These are phyloP conservation scores for Helicocarpus griseus DNA, from an alignment of 2,329 filamentous ascomycete genomes.

Conservation along the genomic window DNA sequence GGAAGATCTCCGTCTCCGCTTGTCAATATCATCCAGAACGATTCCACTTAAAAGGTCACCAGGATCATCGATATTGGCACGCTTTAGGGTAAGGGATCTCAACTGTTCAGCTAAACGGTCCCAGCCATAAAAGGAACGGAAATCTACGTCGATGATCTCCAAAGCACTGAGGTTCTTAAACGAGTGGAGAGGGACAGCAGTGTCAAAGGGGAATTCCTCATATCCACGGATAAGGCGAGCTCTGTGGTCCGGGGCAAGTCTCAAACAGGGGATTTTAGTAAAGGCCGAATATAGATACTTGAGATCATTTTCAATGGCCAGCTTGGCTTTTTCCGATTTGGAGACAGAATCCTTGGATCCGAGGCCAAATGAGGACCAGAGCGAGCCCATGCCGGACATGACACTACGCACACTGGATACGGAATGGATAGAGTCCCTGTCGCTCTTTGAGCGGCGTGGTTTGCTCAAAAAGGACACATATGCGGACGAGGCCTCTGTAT, in stretches of 20 bases:
- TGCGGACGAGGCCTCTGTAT: slow-evolving; percentile 72
- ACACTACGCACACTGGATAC: slow-evolving; percentile 95
- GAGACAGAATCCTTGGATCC: slow-evolving; percentile 68
- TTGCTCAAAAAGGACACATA: slow-evolving; percentile 93
- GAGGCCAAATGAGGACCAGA: slow-evolving; percentile 84
- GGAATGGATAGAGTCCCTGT: slow-evolving; percentile 85
- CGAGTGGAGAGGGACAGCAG: slow-evolving; percentile 86
- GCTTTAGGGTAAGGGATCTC: slow-evolving; percentile 77
- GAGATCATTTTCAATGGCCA: slow-evolving; percentile 71
- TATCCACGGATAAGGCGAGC: slow-evolving; percentile 84
- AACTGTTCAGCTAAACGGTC: slow-evolving; percentile 87
- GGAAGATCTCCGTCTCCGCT: slow-evolving; percentile 74
- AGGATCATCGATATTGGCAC: slow-evolving; percentile 79
- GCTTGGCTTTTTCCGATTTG: slow-evolving; percentile 82
- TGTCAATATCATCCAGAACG: slow-evolving; percentile 93
- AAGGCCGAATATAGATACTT: slow-evolving; percentile 98
- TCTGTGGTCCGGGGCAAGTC: slow-evolving; percentile 83
- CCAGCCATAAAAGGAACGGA: slow-evolving; percentile 95
- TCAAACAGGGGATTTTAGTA: slow-evolving; percentile 91
- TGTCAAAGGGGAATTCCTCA: slow-evolving; percentile 97
- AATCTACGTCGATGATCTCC: slow-evolving; percentile 92
- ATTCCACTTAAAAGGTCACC: slow-evolving; percentile 85
- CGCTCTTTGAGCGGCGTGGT: slow-evolving; percentile 68
- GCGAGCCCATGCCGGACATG: slow-evolving; percentile 89
- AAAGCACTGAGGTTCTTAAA: slow-evolving; percentile 95